Percentiles rank a stretch among this genome's conserved stretches.
Evolutionary conservation across 129 eudicot genomes (phyloP).

Genomic region (Apium graveolens): DNA sequence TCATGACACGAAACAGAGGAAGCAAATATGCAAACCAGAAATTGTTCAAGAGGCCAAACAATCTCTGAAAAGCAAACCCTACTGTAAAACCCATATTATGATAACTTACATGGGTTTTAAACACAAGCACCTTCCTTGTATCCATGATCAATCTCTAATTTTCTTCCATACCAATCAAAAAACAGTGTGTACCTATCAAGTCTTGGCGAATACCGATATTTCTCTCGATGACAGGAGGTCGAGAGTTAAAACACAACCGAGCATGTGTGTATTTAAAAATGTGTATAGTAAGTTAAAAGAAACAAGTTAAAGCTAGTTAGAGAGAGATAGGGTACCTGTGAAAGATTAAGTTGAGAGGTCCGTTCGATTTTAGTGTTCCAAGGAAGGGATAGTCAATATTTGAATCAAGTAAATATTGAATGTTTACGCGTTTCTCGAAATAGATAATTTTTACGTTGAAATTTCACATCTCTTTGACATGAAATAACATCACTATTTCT

Average conservation of each 20-base stretch:
- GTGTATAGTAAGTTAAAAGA: neutral
- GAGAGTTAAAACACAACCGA: too few species aligned
- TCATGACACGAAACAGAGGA: constrained; percentile 40
- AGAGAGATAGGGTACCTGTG: constrained; percentile 27
- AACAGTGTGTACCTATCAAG: neutral
- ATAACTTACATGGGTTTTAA: constrained; percentile 20
- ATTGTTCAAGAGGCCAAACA: constrained; percentile 23
- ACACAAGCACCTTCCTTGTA: constrained; percentile 6
- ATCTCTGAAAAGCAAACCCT: constrained; percentile 30
- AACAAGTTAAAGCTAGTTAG: constrained; percentile 37
- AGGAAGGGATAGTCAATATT: neutral
- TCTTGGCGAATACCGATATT: too few species aligned
- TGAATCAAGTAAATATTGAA: neutral
- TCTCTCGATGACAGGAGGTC: too few species aligned
- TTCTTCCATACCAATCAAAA: constrained; percentile 27
- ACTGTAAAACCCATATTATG: constrained; percentile 35
- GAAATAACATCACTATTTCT: neutral
- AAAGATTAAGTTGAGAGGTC: constrained; percentile 21
- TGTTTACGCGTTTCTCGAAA: neutral
- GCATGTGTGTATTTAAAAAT: neutral
- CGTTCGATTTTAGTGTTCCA: neutral
- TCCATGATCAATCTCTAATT: constrained; percentile 44
- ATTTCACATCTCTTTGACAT: neutral
- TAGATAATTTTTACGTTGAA: neutral
- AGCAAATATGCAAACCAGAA: constrained; percentile 33